A percentile compares a stretch with the other conserved stretches of the same genome.
Conservation (phyloP, 2,329 filamentous ascomycete species). For the Neonectria hederae region DNA sequence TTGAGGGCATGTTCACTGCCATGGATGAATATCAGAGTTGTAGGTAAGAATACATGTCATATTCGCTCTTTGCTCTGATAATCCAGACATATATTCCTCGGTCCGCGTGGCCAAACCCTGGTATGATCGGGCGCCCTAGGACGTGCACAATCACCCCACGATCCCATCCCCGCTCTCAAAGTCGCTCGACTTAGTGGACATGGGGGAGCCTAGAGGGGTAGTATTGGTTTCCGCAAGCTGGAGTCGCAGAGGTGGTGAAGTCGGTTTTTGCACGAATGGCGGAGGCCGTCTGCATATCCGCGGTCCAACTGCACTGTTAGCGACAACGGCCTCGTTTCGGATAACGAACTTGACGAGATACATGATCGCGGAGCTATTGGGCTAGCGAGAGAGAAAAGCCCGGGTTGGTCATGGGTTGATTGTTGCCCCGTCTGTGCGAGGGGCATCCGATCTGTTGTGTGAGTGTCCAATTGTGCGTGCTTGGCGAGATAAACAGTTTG, state of each 20-base stretch:
- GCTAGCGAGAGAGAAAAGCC: not conserved
- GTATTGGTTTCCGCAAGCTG: slow-evolving; percentile 10
- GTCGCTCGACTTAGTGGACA: slow-evolving; percentile 25
- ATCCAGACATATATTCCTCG: slow-evolving; percentile 13
- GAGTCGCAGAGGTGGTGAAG: slow-evolving; percentile 16
- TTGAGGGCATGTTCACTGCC: slow-evolving; percentile 13
- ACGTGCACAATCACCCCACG: slow-evolving; percentile 33
- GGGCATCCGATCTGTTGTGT: not conserved
- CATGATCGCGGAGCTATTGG: slow-evolving; percentile 1
- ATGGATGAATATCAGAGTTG: not conserved
- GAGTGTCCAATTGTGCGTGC: not conserved
- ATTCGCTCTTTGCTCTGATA: not conserved
- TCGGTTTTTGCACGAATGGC: slow-evolving; percentile 36
- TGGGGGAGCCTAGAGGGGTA: not conserved
- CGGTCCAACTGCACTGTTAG: slow-evolving; percentile 8
- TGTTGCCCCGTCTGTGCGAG: too few species aligned
- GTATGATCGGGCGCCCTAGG: slow-evolving; percentile 18
- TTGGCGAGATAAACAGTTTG: not conserved
- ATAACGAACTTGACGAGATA: slow-evolving; percentile 16
- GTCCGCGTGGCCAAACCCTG: slow-evolving; percentile 6
- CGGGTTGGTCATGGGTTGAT: slow-evolving; percentile 10
- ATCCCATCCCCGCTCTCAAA: slow-evolving; percentile 24
- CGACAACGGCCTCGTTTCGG: slow-evolving; percentile 23
- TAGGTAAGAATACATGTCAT: not conserved
- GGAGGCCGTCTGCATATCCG: slow-evolving; percentile 8